A percentile compares a stretch with the other conserved stretches of the same genome.
Evolutionary conservation across 306 rosid genomes (phyloP).

Genomic region (Casuarina cunninghamiana): DNA sequence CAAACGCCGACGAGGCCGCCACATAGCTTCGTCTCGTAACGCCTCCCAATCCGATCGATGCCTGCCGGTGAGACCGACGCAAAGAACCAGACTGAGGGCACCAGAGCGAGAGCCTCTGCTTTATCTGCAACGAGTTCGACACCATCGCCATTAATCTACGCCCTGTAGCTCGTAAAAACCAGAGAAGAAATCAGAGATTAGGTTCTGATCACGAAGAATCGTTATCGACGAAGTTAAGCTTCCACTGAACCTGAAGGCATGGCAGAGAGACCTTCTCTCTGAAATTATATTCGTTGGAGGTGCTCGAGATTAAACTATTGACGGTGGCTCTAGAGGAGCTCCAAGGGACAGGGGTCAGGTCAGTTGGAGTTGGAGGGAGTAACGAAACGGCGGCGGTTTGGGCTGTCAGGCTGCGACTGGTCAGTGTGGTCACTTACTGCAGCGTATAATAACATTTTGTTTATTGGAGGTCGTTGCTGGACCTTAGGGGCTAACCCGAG

Average conservation of each 20-base stretch:
- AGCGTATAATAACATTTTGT: no score
- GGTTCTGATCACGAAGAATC: conserved; percentile 16
- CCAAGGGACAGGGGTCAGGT: conserved; percentile 41
- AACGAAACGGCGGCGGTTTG: not conserved
- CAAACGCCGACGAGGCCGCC: conserved; percentile 50
- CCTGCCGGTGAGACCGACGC: conserved; percentile 17
- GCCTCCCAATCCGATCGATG: conserved; percentile 42
- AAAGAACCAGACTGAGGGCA: conserved; percentile 37
- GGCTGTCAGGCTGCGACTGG: not conserved
- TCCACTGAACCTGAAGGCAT: conserved; percentile 48
- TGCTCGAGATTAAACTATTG: not conserved
- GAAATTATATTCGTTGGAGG: conserved; percentile 2
- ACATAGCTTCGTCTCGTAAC: conserved; percentile 65
- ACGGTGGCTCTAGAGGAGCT: conserved; percentile 38
- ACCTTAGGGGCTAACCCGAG: no score
- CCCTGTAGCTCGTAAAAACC: conserved; percentile 35
- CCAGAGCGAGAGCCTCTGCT: conserved; percentile 48
- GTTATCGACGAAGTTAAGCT: not conserved
- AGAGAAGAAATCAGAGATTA: conserved; percentile 16
- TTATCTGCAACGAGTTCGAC: conserved; percentile 50
- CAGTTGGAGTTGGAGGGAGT: not conserved
- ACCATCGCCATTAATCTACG: conserved; percentile 57
- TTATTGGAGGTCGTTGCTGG: no score
- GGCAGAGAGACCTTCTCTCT: not conserved
- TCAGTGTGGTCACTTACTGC: not conserved